phyloP scores from a whole-genome alignment of 371 early-diverging fungal species.

The Fennellomyces sp. region DNA sequence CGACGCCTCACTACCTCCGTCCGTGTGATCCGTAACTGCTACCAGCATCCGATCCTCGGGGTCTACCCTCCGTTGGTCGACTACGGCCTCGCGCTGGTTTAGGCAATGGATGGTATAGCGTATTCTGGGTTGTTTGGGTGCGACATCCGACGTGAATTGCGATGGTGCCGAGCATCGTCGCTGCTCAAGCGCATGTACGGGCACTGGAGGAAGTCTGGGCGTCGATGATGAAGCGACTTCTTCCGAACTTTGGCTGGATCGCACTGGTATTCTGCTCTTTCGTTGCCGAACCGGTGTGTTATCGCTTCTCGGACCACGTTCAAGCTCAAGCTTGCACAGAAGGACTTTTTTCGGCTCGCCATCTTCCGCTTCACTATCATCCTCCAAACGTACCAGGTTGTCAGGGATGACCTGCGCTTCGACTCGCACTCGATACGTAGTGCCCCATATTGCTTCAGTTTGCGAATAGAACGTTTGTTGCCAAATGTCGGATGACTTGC shows the following conservation, averaged over 20 bases:
- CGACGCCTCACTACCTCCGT: neutral
- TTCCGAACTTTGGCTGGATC: no score
- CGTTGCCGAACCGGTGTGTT: no score
- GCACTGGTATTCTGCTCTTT: no score
- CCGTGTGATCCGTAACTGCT: conserved; percentile 38
- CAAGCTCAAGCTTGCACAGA: conserved; percentile 44
- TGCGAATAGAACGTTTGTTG: conserved; percentile 35
- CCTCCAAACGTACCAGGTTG: conserved; percentile 14
- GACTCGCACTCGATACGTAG: conserved; percentile 35
- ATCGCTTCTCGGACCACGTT: conserved; percentile 20
- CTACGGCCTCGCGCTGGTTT: conserved; percentile 32
- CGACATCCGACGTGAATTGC: neutral
- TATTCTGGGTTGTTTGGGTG: conserved; percentile 25
- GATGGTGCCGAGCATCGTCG: neutral
- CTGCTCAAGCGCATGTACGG: neutral
- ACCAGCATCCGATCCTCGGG: conserved; percentile 45
- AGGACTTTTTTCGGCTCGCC: conserved; percentile 7
- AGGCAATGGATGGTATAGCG: conserved; percentile 49
- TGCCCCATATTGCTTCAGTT: conserved; percentile 34
- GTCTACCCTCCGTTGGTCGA: conserved; percentile 26
- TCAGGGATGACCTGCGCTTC: conserved; percentile 39
- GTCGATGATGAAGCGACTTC: no score
- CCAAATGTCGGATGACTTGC: conserved; percentile 1
- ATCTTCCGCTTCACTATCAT: conserved; percentile 13
- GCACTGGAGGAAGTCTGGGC: neutral